phyloP scores from a whole-genome alignment of 2,329 filamentous ascomycete genomes.

The Penicillium sp. region DNA sequence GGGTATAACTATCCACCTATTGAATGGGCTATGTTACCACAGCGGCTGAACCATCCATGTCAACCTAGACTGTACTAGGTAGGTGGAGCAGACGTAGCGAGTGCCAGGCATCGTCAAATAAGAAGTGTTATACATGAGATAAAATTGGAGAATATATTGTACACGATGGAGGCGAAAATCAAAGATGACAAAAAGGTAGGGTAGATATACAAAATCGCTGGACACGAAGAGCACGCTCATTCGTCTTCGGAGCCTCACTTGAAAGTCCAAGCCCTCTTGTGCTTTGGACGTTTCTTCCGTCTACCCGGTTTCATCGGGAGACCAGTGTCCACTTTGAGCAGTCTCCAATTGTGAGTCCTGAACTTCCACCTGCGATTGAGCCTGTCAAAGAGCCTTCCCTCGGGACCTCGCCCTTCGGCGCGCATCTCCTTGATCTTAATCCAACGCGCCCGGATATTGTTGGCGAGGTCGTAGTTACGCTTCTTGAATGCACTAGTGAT shows the following conservation, averaged over 20 bases:
- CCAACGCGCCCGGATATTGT: not conserved
- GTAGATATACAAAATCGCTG: not conserved
- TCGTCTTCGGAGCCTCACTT: not conserved
- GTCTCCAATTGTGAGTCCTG: not conserved
- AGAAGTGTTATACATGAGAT: too few species aligned
- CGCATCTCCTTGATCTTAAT: not conserved
- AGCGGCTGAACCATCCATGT: too few species aligned
- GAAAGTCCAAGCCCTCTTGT: not conserved
- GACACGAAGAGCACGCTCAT: not conserved
- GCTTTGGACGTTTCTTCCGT: not conserved
- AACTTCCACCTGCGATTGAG: not conserved
- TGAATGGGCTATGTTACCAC: too few species aligned
- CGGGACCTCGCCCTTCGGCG: not conserved
- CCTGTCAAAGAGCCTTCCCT: conserved; percentile 3
- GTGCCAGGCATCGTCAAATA: too few species aligned
- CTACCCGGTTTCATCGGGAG: not conserved
- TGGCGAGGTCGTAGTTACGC: not conserved
- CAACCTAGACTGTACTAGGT: too few species aligned
- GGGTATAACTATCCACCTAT: too few species aligned
- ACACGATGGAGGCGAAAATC: not conserved
- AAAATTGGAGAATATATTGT: not conserved
- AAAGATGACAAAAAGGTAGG: not conserved
- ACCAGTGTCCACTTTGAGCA: not conserved
- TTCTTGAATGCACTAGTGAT: not conserved
- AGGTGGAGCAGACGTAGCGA: too few species aligned